Evolutionary conservation across 2,329 filamentous ascomycete species (phyloP).

Genomic region (Colletotrichum tabaci): DNA sequence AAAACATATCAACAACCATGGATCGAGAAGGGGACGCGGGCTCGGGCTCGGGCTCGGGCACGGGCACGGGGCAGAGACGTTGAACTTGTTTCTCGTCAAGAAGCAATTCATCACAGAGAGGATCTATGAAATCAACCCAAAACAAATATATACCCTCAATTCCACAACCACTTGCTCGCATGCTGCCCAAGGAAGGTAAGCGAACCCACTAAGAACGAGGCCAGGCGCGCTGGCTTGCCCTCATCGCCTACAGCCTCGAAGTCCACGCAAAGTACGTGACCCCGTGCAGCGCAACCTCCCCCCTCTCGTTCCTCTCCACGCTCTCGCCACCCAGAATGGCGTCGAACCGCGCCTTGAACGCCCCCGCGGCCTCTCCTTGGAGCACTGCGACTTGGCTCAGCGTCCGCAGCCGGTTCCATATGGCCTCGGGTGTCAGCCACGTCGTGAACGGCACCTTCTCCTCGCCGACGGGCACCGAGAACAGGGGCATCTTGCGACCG

Average conservation of each 20-base stretch:
- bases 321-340: constrained; percentile 67
- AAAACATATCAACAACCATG: background rate
- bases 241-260: constrained; percentile 55
- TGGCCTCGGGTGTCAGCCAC: constrained; percentile 69
- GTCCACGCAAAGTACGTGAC: constrained; percentile 77
- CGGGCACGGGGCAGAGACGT: constrained; percentile 4
- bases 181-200: background rate
- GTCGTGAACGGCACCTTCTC: constrained; percentile 70
- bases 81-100: background rate
- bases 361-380: constrained; percentile 63
- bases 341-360: constrained; percentile 66
- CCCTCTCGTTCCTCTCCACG: constrained; percentile 71
- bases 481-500: constrained; percentile 59
- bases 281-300: constrained; percentile 76
- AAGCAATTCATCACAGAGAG: constrained; percentile 28
- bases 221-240: background rate
- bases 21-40: background rate
- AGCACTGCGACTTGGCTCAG: constrained; percentile 78
- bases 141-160: constrained; percentile 38
- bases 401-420: constrained; percentile 77
- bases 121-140: constrained; percentile 18
- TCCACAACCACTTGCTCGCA: background rate
- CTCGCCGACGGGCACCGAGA: constrained; percentile 74
- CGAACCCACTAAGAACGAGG: background rate
- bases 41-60: background rate